Evolutionary conservation across 1,284 basidiomycete species (phyloP).

Genomic region (Moesziomyces sp.): DNA sequence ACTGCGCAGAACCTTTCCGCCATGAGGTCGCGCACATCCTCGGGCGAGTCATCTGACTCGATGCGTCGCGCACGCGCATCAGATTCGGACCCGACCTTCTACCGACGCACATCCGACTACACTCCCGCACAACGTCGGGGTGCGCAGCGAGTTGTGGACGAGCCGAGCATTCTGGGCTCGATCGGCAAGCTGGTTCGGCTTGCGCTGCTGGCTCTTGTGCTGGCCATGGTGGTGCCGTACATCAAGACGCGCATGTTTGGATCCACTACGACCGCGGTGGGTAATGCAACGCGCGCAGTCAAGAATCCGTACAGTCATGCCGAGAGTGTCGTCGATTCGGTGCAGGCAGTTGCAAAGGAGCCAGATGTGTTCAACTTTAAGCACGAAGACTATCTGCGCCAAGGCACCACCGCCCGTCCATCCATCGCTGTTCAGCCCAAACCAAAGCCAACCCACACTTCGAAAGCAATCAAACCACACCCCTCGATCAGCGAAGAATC

Average conservation of each 20-base stretch:
- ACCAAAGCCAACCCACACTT: too few species aligned
- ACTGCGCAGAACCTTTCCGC: too few species aligned
- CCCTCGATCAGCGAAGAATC: too few species aligned
- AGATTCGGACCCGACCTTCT: background rate
- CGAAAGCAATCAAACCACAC: too few species aligned
- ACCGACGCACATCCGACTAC: background rate
- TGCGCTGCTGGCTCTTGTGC: slow-evolving; percentile 10
- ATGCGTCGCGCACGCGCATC: background rate
- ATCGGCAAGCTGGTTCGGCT: slow-evolving; percentile 21
- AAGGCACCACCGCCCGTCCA: too few species aligned
- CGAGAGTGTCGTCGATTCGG: background rate
- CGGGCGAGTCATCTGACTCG: background rate
- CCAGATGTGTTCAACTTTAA: slow-evolving; percentile 44
- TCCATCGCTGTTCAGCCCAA: too few species aligned
- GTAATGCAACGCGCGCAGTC: background rate
- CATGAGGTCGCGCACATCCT: background rate
- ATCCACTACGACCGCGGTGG: background rate
- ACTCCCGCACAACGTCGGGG: background rate
- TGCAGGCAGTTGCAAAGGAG: background rate
- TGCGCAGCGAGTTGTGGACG: background rate
- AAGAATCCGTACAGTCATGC: slow-evolving; percentile 3
- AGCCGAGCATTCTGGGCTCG: slow-evolving; percentile 5
- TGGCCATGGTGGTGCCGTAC: slow-evolving; percentile 34
- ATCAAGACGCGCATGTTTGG: slow-evolving; percentile 8
- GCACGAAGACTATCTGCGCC: slow-evolving; percentile 29